Evolutionary conservation across 805 yeast species (phyloP).

Genomic region (Cyberlindnera mycetangii): DNA sequence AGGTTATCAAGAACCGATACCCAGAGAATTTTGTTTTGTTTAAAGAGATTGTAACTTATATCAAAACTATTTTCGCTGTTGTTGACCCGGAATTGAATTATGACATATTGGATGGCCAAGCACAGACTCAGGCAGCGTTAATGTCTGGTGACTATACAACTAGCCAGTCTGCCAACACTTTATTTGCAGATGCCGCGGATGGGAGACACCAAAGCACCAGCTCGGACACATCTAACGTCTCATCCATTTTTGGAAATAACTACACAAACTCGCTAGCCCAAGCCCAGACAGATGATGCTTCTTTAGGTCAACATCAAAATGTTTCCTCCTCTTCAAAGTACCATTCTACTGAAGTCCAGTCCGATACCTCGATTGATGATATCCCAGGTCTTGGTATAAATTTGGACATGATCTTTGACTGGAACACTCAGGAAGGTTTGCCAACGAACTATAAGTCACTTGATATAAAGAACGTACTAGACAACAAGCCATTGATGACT

Average conservation of each 20-base stretch:
- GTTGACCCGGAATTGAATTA: constrained; percentile 13
- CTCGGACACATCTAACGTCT: constrained; percentile 5
- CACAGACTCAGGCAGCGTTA: constrained; percentile 4
- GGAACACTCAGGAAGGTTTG: constrained; percentile 8
- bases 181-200: neutral
- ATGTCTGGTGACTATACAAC: constrained; percentile 6
- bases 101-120: constrained; percentile 3
- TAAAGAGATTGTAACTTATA: constrained; percentile 14
- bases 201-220: constrained; percentile 6
- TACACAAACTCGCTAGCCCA: constrained; percentile 6
- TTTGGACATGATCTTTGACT: constrained; percentile 16
- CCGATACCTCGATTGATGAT: constrained; percentile 19
- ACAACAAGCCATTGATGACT: constrained; percentile 2
- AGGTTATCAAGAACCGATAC: constrained; percentile 24
- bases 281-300: constrained; percentile 1
- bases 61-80: constrained; percentile 9
- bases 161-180: neutral
- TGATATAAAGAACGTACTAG: constrained; percentile 3
- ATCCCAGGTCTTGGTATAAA: constrained; percentile 13
- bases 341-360: neutral
- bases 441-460: constrained; percentile 1
- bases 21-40: constrained; percentile 28
- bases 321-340: neutral
- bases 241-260: constrained; percentile 10
- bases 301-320: constrained; percentile 2